phyloP scores from a whole-genome alignment of 257 asterid species.

The Nicotiana attenuata region DNA sequence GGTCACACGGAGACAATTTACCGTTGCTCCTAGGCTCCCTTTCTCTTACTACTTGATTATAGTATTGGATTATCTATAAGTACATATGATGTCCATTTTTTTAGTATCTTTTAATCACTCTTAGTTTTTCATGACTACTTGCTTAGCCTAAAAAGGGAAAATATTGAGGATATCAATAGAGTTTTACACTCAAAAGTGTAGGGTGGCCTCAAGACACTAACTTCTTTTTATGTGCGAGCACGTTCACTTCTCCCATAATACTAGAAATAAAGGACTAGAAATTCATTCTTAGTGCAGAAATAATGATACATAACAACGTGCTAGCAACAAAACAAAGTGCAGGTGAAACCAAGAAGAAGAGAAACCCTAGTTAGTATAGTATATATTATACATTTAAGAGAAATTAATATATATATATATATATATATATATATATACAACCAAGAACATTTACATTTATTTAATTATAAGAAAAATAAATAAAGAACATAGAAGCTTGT shows the following conservation, averaged over 20 bases:
- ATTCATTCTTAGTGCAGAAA: not conserved
- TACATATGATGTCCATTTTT: not conserved
- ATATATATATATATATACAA: too few relatives aligned
- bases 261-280: not conserved
- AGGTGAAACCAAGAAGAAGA: not conserved
- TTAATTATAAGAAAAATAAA: not conserved
- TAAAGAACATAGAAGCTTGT: not conserved
- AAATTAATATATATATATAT: not conserved
- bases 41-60: not conserved
- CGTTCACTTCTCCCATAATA: not conserved
- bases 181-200: conserved; percentile 5
- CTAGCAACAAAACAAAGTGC: not conserved
- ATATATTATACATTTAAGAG: not conserved
- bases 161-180: not conserved
- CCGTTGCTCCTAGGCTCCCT: accelerated
- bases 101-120: not conserved
- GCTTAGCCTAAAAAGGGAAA: not conserved
- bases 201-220: conserved; percentile 3
- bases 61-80: not conserved
- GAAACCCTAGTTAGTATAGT: not conserved
- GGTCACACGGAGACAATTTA: too few relatives aligned
- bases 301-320: not conserved
- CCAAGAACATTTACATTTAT: not conserved
- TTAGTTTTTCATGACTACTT: not conserved
- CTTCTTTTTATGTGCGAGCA: conserved; percentile 8